Conservation (phyloP, 1,284 basidiomycete genomes). For the Naganishia sp. region DNA sequence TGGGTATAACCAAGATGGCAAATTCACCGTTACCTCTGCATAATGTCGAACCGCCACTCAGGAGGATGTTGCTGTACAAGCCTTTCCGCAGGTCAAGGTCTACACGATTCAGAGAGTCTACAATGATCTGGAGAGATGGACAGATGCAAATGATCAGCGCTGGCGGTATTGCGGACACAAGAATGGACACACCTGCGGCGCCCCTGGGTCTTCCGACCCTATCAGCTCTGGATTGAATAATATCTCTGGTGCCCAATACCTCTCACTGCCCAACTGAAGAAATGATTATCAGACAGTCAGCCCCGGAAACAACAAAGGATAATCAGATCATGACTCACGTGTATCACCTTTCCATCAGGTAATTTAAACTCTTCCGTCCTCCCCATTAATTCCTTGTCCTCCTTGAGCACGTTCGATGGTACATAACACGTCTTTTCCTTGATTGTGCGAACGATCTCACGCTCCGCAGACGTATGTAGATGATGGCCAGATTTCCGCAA, state of each 20-base stretch:
- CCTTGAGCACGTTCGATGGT: constrained; percentile 84
- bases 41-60: constrained; percentile 94
- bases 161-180: neutral
- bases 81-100: constrained; percentile 85
- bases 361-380: constrained; percentile 86
- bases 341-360: constrained; percentile 92
- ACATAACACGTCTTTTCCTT: constrained; percentile 99
- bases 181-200: constrained; percentile 79
- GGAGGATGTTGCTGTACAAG: constrained; percentile 93
- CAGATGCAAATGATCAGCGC: neutral
- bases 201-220: constrained; percentile 93
- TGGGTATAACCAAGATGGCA: neutral
- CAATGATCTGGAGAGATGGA: constrained; percentile 49
- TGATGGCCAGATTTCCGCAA: constrained; percentile 93
- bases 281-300: constrained; percentile 20
- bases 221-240: constrained; percentile 97
- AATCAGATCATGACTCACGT: constrained; percentile 59
- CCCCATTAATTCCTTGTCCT: constrained; percentile 81
- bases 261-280: constrained; percentile 81
- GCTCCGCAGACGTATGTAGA: constrained; percentile 93
- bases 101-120: constrained; percentile 59
- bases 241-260: constrained; percentile 96
- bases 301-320: constrained; percentile 36
- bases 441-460: constrained; percentile 94
- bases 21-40: constrained; percentile 68